Conservation (phyloP, 116 monocot genomes). For the Papilionanthe hybrid region DNA sequence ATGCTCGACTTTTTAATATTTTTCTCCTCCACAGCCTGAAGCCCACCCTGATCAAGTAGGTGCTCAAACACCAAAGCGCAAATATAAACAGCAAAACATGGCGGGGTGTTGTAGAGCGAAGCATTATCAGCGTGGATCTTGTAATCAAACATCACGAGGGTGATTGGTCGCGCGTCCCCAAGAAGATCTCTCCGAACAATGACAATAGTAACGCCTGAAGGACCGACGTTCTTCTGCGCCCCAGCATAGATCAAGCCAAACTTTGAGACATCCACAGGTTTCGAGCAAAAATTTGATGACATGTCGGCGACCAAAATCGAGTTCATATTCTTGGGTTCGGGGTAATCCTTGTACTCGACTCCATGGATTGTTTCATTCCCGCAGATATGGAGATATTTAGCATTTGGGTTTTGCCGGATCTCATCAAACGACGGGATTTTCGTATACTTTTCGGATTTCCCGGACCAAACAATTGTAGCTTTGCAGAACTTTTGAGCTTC, state of each 20-base stretch:
- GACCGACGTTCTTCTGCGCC: conserved; percentile 98
- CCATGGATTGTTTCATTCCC: conserved; percentile 98
- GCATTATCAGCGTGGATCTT: conserved; percentile 70
- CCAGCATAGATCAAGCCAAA: conserved; percentile 95
- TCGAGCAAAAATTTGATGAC: conserved; percentile 99
- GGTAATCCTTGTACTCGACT: conserved; percentile 95
- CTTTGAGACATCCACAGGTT: conserved; percentile 89
- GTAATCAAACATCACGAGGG: conserved; percentile 97
- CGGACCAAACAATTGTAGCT: conserved; percentile 63
- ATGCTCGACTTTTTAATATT: conserved; percentile 69
- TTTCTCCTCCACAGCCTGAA: conserved; percentile 72
- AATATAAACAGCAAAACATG: conserved; percentile 82
- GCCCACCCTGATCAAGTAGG: conserved; percentile 75
- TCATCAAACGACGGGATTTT: conserved; percentile 53
- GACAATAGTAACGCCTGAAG: conserved; percentile 81
- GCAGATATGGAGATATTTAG: conserved; percentile 88
- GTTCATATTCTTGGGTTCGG: conserved; percentile 36
- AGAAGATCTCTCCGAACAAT: conserved; percentile 74
- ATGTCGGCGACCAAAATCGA: conserved; percentile 84
- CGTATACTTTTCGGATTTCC: conserved; percentile 86
- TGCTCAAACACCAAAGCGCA: conserved; percentile 89
- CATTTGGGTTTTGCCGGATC: conserved; percentile 56
- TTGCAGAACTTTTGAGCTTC: conserved; percentile 85
- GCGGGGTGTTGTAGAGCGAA: conserved; percentile 96
- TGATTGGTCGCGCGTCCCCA: conserved; percentile 63